Conservation (phyloP, 2,329 filamentous ascomycete species). For the Dactylonectria estremocensis region DNA sequence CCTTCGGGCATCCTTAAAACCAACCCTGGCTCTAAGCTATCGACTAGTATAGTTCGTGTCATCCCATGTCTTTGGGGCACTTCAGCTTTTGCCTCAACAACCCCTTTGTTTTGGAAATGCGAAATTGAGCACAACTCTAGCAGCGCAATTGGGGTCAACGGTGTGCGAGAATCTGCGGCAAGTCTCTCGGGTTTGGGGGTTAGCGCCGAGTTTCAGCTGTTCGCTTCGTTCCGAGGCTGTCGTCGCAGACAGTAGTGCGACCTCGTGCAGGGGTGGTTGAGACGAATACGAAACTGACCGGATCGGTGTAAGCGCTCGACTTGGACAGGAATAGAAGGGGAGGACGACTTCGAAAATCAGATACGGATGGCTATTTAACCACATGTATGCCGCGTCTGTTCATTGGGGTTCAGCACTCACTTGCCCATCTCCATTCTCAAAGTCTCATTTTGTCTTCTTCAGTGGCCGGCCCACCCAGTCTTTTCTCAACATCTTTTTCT, state of each 20-base stretch:
- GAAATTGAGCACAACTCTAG: too few species aligned
- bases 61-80: too few species aligned
- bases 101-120: too few species aligned
- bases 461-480: conserved; percentile 30
- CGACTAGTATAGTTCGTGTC: too few species aligned
- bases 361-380: conserved; percentile 4
- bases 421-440: neutral
- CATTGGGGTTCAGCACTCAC: neutral
- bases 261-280: conserved; percentile 19
- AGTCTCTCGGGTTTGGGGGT: conserved; percentile 15
- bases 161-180: neutral
- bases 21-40: too few species aligned
- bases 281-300: conserved; percentile 30
- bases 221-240: conserved; percentile 31
- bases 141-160: too few species aligned
- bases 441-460: neutral
- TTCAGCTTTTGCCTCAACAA: too few species aligned
- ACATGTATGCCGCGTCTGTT: neutral
- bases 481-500: neutral
- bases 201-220: conserved; percentile 32
- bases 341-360: neutral
- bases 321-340: neutral
- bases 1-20: too few species aligned
- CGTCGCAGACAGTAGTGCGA: conserved; percentile 22
- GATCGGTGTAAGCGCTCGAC: neutral